A percentile compares a stretch with the other conserved stretches of the same genome.
Conservation (phyloP, 2,329 filamentous ascomycete genomes). For the Curvularia eragrostidis region DNA sequence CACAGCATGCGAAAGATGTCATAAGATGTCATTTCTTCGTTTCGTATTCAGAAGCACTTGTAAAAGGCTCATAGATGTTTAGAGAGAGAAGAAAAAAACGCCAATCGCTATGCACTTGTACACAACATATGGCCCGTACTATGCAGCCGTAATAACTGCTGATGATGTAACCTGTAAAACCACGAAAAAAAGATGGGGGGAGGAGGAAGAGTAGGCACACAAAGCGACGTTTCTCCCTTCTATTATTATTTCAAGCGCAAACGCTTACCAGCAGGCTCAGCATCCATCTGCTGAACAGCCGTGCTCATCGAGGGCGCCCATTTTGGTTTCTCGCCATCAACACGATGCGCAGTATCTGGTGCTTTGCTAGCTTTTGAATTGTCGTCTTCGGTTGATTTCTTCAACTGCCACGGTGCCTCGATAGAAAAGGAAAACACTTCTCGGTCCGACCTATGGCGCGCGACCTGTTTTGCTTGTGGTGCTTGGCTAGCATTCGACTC, state of each 20-base stretch:
- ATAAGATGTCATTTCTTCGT: too few relatives aligned
- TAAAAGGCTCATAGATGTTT: not conserved
- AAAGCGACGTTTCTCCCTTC: not conserved
- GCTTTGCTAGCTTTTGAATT: not conserved
- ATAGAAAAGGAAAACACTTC: slow-evolving; percentile 48
- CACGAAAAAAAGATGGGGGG: not conserved
- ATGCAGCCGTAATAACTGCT: too few relatives aligned
- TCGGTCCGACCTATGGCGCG: slow-evolving; percentile 28
- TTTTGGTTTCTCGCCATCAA: slow-evolving; percentile 25
- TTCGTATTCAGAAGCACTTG: too few relatives aligned
- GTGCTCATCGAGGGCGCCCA: slow-evolving; percentile 22
- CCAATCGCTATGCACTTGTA: not conserved
- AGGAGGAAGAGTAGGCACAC: too few relatives aligned
- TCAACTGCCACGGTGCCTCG: slow-evolving; percentile 41
- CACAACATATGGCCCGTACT: not conserved
- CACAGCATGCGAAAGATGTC: too few relatives aligned
- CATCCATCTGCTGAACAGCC: not conserved
- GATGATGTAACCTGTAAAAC: not conserved
- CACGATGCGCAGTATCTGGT: not conserved
- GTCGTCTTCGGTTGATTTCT: slow-evolving; percentile 10
- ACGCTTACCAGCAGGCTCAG: slow-evolving; percentile 35
- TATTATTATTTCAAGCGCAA: slow-evolving; percentile 25
- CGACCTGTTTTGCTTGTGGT: slow-evolving; percentile 21
- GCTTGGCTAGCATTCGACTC: slow-evolving; percentile 17
- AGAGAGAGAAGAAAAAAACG: not conserved